Evolutionary conservation across 306 rosid genomes (phyloP).

Genomic region (Acacia acuminata): DNA sequence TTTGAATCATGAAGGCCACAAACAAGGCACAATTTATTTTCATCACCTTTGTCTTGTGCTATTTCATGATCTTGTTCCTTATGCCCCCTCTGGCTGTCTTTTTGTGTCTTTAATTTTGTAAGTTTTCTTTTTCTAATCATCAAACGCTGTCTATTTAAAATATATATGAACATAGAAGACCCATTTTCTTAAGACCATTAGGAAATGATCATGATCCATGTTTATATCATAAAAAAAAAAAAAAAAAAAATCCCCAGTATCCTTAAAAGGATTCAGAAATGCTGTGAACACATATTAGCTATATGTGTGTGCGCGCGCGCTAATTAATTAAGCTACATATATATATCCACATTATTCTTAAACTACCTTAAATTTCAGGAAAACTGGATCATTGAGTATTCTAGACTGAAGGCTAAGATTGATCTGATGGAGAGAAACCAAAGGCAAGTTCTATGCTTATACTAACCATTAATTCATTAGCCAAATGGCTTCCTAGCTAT

Average conservation of each 20-base stretch:
- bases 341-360: not conserved
- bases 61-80: not conserved
- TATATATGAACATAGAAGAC: not conserved
- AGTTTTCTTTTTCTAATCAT: too few relatives aligned
- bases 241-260: not conserved
- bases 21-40: not conserved
- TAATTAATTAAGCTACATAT: not conserved
- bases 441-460: constrained; percentile 40
- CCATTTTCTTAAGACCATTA: not conserved
- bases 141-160: too few relatives aligned
- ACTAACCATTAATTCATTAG: too few relatives aligned
- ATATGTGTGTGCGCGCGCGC: too few relatives aligned
- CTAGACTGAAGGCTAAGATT: constrained; percentile 63
- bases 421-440: constrained; percentile 74
- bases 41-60: not conserved
- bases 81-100: too few relatives aligned
- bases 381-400: constrained; percentile 73
- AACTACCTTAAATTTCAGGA: constrained; percentile 38
- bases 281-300: not conserved
- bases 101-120: too few relatives aligned
- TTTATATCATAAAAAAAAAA: too few relatives aligned
- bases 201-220: not conserved
- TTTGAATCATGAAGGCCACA: not conserved
- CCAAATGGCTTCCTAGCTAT: too few relatives aligned
- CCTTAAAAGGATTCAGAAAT: not conserved